phyloP scores from a whole-genome alignment of 495 filamentous ascomycete genomes.

The Astrothelium subdiscretum region DNA sequence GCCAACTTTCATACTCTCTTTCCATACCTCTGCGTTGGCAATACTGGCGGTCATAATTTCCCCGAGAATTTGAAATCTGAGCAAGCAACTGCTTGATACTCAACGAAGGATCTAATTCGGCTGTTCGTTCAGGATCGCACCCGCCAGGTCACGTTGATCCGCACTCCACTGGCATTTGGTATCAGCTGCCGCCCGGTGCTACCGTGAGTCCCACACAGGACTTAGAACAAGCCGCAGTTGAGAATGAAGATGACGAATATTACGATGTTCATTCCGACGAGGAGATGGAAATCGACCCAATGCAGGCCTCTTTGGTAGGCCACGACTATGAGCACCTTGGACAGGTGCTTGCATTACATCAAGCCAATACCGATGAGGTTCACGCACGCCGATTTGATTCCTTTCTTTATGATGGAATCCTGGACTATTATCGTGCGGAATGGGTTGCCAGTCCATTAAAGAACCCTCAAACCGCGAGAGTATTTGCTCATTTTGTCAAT shows the following conservation, averaged over 20 bases:
- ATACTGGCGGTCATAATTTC: neutral
- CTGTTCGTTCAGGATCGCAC: neutral
- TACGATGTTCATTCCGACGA: conserved; percentile 60
- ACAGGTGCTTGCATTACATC: conserved; percentile 33
- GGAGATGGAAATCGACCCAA: conserved; percentile 44
- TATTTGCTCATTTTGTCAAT: conserved; percentile 89
- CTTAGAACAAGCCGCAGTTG: conserved; percentile 30
- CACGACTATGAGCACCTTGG: conserved; percentile 29
- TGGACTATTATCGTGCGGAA: conserved; percentile 66
- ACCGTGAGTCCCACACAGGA: conserved; percentile 22
- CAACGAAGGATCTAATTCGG: neutral
- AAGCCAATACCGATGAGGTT: conserved; percentile 38
- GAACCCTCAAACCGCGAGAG: conserved; percentile 68
- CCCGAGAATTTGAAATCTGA: neutral
- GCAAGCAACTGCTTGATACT: neutral
- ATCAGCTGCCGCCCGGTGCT: conserved; percentile 5
- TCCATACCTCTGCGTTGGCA: neutral
- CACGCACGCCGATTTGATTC: conserved; percentile 49
- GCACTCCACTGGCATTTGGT: conserved; percentile 3
- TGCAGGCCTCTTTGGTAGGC: conserved; percentile 26
- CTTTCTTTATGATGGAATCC: conserved; percentile 59
- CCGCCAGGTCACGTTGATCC: neutral
- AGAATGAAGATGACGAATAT: conserved; percentile 45
- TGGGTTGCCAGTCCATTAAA: conserved; percentile 67
- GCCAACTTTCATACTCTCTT: neutral